Percentiles rank a stretch among this genome's conserved stretches.
Evolutionary conservation across 768 basidiomycete genomes (phyloP).

Genomic region (Jaapia argillacea): DNA sequence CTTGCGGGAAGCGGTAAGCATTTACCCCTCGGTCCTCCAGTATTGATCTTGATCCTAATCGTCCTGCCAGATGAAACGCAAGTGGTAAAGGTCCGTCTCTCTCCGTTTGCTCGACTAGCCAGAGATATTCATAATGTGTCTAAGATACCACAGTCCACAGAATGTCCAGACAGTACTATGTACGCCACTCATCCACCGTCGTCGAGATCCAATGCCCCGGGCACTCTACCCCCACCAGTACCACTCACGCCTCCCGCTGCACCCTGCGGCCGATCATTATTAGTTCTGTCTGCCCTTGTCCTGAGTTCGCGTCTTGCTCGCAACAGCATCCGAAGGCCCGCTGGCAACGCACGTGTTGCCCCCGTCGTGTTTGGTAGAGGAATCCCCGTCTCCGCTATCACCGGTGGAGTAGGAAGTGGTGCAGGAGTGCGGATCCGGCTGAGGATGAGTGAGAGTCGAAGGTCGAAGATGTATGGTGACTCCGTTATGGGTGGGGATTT

Average conservation of each 20-base stretch:
- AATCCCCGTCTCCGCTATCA: constrained; percentile 6
- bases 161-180: constrained; percentile 1
- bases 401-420: constrained; percentile 19
- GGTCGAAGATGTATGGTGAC: constrained; percentile 49
- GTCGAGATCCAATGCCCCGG: constrained; percentile 17
- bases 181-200: constrained; percentile 7
- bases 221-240: too few species aligned
- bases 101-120: too few species aligned
- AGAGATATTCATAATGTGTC: neutral
- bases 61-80: neutral
- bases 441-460: constrained; percentile 44
- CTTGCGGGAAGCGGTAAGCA: constrained; percentile 64
- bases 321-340: constrained; percentile 39
- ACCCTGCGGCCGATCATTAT: constrained; percentile 12
- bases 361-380: constrained; percentile 14
- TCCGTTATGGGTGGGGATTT: constrained; percentile 17
- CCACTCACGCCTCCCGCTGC: constrained; percentile 2
- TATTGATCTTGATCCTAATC: constrained; percentile 35
- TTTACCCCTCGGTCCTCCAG: constrained; percentile 16
- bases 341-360: constrained; percentile 15
- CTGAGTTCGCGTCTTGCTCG: constrained; percentile 33
- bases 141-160: constrained; percentile 1
- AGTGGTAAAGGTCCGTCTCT: neutral
- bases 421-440: constrained; percentile 48
- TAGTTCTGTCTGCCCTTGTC: constrained; percentile 22